phyloP scores from a whole-genome alignment of 1,139 yeast species.

The Geotrichum histeridarum region DNA sequence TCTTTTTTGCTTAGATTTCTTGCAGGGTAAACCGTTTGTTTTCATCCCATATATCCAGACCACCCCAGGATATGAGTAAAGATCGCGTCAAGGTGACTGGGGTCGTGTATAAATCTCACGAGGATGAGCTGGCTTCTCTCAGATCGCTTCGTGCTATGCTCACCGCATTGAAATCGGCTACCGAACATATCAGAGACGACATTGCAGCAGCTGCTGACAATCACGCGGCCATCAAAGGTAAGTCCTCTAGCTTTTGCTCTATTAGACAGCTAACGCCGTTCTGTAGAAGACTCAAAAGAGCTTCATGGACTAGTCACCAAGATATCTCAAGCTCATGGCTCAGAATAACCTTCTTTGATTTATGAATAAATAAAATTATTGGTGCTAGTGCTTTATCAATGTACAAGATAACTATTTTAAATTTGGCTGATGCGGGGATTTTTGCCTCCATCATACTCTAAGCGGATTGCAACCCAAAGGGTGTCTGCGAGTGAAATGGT shows the following conservation, averaged over 20 bases:
- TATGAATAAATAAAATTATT: neutral
- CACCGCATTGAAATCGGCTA: constrained; percentile 25
- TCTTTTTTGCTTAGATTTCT: neutral
- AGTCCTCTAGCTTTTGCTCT: neutral
- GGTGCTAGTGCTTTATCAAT: neutral
- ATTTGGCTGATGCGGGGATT: constrained; percentile 17
- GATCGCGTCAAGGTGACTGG: neutral
- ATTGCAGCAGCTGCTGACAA: constrained; percentile 25
- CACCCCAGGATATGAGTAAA: constrained; percentile 5
- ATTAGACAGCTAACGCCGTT: neutral
- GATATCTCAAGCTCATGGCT: neutral
- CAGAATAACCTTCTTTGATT: neutral
- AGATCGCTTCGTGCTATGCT: constrained; percentile 24
- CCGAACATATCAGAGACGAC: constrained; percentile 30
- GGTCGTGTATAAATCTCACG: constrained; percentile 2
- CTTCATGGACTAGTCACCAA: neutral
- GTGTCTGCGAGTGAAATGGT: constrained; percentile 68
- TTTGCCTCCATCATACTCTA: constrained; percentile 57
- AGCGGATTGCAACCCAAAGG: constrained; percentile 71
- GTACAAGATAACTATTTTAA: neutral
- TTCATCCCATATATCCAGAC: neutral
- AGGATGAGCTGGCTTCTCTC: constrained; percentile 9
- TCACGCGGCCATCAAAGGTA: constrained; percentile 23
- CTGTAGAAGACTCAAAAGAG: constrained; percentile 9
- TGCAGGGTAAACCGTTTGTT: constrained; percentile 3